Base-by-base conservation (phyloP, 495 filamentous ascomycete species). In the Hypoxylon lenormandii region DNA sequence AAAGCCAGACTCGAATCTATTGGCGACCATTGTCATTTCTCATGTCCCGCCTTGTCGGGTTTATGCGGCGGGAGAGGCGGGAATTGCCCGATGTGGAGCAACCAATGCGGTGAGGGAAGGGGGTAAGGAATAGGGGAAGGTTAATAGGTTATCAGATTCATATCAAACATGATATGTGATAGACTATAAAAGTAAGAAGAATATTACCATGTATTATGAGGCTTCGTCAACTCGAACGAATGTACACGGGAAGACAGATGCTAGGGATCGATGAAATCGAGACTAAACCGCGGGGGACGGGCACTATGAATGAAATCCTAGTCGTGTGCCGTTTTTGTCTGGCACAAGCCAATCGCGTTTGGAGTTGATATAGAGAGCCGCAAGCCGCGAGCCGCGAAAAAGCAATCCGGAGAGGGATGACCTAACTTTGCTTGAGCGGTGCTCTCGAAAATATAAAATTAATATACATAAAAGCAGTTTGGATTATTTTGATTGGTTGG, bases 261-360 rank as follows among this genome's bases (percentile, higher is more conserved):
- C 61, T 71, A 33, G 62, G 52, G 62, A 60, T 60, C 58, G 61
- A 61, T 62, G 42, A 36, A 65, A 65, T 66, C 68, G 51, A 66
- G 42, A 70, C 56, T 66, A 59, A 58, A 66, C 62, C 57, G 68
- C 38, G 62, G 62, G 61, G 57, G 60, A 28, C 26, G 26, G 26
- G 26, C 57, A 22, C 19, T 46, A 56, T 19, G 37, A 33, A 58
- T 36, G 15, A 66, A 54, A 7, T 56, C 68, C 68, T 63, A 28
- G 68, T 66, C 62, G 33, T 71, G 58, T 40, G 54, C 59, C 21
- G 45, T 8, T 45, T 22, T 49, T 5, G 53, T 66, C 51, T 71
- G 57, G 38, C 68, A 71, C 68, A 71, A 28, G 43, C 62, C 62
- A 71, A 71, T 71, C 15, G 42, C 50, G 26, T 22, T 45, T 54